Conservation (phyloP, 2,329 filamentous ascomycete species). For the Daldinia eschscholtzii region DNA sequence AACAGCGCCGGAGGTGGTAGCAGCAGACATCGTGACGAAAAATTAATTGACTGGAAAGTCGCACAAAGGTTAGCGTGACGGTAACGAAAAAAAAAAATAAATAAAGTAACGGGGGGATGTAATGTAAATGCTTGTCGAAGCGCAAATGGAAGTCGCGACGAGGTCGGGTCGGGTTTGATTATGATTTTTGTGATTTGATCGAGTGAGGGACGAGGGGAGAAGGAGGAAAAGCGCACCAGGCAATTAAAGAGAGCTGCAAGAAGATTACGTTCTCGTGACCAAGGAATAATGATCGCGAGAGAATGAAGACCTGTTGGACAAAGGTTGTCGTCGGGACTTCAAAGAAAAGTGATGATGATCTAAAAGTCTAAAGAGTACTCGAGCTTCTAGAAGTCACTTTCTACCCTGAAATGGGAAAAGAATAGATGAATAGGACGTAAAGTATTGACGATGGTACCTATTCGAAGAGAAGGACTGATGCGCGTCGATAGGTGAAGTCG, state of each 20-base stretch:
- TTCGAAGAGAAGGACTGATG: constrained; percentile 35
- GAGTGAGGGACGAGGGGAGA: constrained; percentile 1
- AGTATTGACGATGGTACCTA: constrained; percentile 30
- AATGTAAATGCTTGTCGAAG: constrained; percentile 8
- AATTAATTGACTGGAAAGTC: constrained; percentile 41
- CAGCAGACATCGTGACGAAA: constrained; percentile 67
- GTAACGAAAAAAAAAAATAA: background rate
- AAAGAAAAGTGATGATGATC: constrained; percentile 36
- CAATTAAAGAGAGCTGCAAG: constrained; percentile 36
- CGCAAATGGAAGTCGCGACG: constrained; percentile 6
- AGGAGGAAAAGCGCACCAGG: constrained; percentile 35
- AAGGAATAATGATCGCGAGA: constrained; percentile 40
- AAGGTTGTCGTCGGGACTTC: constrained; percentile 44
- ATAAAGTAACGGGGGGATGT: background rate
- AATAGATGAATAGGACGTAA: constrained; percentile 31
- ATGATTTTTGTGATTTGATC: constrained; percentile 10
- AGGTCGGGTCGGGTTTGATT: constrained; percentile 1
- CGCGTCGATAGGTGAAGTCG: constrained; percentile 26
- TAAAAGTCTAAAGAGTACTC: constrained; percentile 40
- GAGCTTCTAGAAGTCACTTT: constrained; percentile 32
- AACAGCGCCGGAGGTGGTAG: constrained; percentile 71
- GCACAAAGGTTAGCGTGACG: constrained; percentile 31
- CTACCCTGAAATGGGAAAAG: constrained; percentile 29
- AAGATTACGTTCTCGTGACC: constrained; percentile 36
- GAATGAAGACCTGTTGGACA: constrained; percentile 40